Evolutionary conservation across 1,284 basidiomycete species (phyloP).

Genomic region (Leccinum pachyderme): DNA sequence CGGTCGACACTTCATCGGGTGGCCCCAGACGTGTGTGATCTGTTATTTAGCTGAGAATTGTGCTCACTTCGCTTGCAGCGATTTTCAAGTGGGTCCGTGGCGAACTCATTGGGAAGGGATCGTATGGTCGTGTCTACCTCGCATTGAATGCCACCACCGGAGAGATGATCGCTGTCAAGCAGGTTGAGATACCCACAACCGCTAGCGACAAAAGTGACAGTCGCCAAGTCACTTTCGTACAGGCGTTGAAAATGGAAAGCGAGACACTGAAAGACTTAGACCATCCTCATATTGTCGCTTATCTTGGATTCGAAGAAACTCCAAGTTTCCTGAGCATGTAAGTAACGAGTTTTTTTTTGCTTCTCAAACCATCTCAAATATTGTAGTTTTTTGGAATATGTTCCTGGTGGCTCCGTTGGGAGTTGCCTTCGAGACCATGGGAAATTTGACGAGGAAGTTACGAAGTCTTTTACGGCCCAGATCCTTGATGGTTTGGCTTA

Average conservation of each 20-base stretch:
- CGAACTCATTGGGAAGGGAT: slow-evolving; percentile 95
- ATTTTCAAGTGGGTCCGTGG: slow-evolving; percentile 99
- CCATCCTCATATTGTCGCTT: slow-evolving; percentile 96
- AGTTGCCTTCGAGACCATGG: slow-evolving; percentile 91
- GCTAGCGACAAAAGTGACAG: slow-evolving; percentile 87
- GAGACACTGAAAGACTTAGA: slow-evolving; percentile 95
- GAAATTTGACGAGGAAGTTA: slow-evolving; percentile 89
- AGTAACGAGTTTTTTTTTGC: slow-evolving; percentile 33
- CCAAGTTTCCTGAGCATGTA: slow-evolving; percentile 90
- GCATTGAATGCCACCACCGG: slow-evolving; percentile 98
- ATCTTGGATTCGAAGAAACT: slow-evolving; percentile 97
- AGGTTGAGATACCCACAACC: slow-evolving; percentile 93
- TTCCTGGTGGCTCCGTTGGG: slow-evolving; percentile 95
- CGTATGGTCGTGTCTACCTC: slow-evolving; percentile 94
- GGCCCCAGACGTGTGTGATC: slow-evolving; percentile 57
- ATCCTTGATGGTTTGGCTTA: slow-evolving; percentile 93
- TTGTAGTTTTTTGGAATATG: slow-evolving; percentile 92
- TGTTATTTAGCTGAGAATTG: slow-evolving; percentile 13
- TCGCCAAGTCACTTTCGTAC: slow-evolving; percentile 83
- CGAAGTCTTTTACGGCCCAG: slow-evolving; percentile 91
- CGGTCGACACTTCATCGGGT: slow-evolving; percentile 56
- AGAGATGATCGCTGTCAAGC: slow-evolving; percentile 99
- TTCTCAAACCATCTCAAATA: slow-evolving; percentile 10
- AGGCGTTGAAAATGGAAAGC: slow-evolving; percentile 92
- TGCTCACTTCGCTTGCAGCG: slow-evolving; percentile 43